Conservation (phyloP, 2,329 filamentous ascomycete genomes). For the Fusarium subglutinans region DNA sequence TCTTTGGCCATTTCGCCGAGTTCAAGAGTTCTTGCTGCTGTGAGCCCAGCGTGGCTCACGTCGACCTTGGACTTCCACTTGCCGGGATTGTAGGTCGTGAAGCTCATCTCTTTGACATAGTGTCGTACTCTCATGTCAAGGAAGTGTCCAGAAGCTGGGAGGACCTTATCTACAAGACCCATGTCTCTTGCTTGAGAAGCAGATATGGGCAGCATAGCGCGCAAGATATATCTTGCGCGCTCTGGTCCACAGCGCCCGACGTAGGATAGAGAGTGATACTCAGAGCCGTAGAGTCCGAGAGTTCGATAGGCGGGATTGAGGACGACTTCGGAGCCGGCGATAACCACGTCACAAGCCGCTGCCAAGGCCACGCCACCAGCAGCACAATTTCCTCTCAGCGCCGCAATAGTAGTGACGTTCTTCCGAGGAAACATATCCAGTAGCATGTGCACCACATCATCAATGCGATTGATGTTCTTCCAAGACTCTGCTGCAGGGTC, state of each 20-base stretch:
- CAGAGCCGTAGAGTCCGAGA: constrained; percentile 25
- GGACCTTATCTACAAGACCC: constrained; percentile 7
- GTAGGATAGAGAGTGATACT: constrained; percentile 29
- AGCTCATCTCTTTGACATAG: background rate
- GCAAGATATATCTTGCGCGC: background rate
- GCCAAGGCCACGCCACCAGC: constrained; percentile 29
- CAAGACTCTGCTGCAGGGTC: constrained; percentile 22
- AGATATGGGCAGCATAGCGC: constrained; percentile 7
- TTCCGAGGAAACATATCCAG: background rate
- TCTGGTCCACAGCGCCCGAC: constrained; percentile 1
- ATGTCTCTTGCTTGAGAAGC: background rate
- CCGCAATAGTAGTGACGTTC: constrained; percentile 5
- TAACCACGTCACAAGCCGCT: constrained; percentile 23
- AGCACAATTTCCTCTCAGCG: constrained; percentile 25
- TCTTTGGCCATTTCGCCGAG: constrained; percentile 21
- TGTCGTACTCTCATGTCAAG: background rate
- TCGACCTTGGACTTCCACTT: constrained; percentile 7
- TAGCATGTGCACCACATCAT: constrained; percentile 7
- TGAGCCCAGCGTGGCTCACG: background rate
- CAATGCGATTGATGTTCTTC: constrained; percentile 25
- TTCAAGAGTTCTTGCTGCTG: background rate
- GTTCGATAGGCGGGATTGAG: constrained; percentile 29
- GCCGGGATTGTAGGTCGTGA: background rate
- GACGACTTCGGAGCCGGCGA: constrained; percentile 15
- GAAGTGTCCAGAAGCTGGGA: background rate